Conservation (phyloP, 257 asterid genomes). For the Solanum appendiculatum region DNA sequence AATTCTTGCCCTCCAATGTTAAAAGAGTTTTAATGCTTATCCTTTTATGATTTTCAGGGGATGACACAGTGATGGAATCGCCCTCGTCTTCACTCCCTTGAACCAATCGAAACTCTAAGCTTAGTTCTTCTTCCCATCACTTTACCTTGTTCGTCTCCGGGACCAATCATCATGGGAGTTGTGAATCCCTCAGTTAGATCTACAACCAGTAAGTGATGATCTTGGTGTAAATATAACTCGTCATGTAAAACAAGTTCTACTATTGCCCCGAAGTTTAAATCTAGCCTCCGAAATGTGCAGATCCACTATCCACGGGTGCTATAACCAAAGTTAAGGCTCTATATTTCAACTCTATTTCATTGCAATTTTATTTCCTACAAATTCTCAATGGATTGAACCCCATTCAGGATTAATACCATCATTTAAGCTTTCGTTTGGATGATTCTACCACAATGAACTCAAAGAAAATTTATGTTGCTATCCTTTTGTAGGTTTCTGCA, state of each 20-base stretch:
- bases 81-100: fast-evolving
- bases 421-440: not conserved
- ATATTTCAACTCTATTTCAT: not conserved
- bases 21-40: no score
- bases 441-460: not conserved
- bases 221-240: not conserved
- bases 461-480: not conserved
- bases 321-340: not conserved
- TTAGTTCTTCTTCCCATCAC: not conserved
- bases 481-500: no score
- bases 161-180: not conserved
- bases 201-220: not conserved
- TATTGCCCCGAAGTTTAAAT: no score
- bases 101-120: no score
- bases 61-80: not conserved
- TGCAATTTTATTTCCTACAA: no score
- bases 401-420: not conserved
- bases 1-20: not conserved
- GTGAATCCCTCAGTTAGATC: not conserved
- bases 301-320: not conserved
- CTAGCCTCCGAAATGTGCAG: not conserved
- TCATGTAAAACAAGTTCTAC: not conserved
- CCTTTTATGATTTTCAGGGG: not conserved
- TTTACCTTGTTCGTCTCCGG: not conserved
- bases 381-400: not conserved